Percentiles rank a stretch among this genome's conserved stretches.
phyloP scores from a whole-genome alignment of 139 green algal genomes.

The Micractinium sp. region DNA sequence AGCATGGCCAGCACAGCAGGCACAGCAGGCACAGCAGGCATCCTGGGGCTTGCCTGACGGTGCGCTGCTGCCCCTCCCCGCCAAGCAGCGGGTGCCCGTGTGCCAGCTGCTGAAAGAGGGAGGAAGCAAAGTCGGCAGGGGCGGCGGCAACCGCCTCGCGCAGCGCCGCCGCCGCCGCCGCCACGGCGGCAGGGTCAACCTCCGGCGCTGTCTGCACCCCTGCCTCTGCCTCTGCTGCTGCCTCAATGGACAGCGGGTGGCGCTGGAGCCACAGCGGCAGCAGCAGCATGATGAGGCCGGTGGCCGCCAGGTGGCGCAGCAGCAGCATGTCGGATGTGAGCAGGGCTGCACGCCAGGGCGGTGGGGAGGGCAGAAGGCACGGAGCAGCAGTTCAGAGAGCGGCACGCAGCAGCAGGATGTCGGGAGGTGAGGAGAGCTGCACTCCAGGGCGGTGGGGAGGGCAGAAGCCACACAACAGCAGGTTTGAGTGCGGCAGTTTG shows the following conservation, averaged over 20 bases:
- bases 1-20: too few species aligned
- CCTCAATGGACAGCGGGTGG: background rate
- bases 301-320: conserved; percentile 51
- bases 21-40: too few species aligned
- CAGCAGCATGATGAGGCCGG: conserved; percentile 22
- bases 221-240: background rate
- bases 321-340: conserved; percentile 54
- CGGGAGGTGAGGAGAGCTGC: background rate
- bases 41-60: conserved; percentile 30
- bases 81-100: conserved; percentile 51
- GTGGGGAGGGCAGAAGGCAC: background rate
- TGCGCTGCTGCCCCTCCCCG: conserved; percentile 36
- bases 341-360: conserved; percentile 16
- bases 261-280: conserved; percentile 12
- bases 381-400: background rate
- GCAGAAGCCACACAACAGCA: too few species aligned
- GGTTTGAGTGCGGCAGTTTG: too few species aligned
- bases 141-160: background rate
- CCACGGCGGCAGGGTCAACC: background rate
- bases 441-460: too few species aligned
- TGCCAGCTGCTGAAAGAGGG: conserved; percentile 47
- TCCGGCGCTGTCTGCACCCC: background rate
- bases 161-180: conserved; percentile 12
- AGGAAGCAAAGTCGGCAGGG: background rate
- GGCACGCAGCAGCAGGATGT: background rate